Percentiles rank a stretch among this genome's conserved stretches.
Conservation (phyloP, 805 yeast genomes). For the Komagataella kurtzmanii region DNA sequence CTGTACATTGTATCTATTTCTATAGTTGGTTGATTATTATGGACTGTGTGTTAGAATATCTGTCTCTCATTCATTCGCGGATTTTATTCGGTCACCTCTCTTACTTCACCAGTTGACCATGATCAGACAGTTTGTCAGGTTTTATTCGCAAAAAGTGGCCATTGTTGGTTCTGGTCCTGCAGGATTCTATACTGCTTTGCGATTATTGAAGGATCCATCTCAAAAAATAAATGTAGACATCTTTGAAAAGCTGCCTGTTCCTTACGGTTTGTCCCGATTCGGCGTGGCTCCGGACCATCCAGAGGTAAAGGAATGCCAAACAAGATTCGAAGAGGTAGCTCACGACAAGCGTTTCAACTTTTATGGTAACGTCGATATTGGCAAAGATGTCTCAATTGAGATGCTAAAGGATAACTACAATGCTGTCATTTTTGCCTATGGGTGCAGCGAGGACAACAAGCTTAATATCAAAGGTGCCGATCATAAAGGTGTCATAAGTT, state of each 20-base stretch:
- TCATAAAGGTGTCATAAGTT: conserved; percentile 57
- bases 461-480: conserved; percentile 46
- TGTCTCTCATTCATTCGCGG: not conserved
- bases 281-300: conserved; percentile 99
- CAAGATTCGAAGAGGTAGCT: conserved; percentile 46
- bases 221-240: conserved; percentile 39
- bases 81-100: not conserved
- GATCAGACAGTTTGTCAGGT: not conserved
- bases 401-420: conserved; percentile 46
- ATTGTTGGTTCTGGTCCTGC: conserved; percentile 95
- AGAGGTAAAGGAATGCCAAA: conserved; percentile 80
- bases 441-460: conserved; percentile 49
- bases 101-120: not conserved
- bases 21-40: not conserved
- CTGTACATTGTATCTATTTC: not conserved
- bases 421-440: conserved; percentile 71
- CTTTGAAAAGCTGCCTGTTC: conserved; percentile 78
- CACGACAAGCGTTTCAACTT: conserved; percentile 31
- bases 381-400: conserved; percentile 40
- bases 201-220: conserved; percentile 30
- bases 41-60: not conserved
- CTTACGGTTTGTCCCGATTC: conserved; percentile 80
- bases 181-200: conserved; percentile 81
- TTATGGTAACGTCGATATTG: conserved; percentile 62
- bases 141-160: conserved; percentile 28